phyloP scores from a whole-genome alignment of 2,329 filamentous ascomycete species.

The Fusarium papillatum region DNA sequence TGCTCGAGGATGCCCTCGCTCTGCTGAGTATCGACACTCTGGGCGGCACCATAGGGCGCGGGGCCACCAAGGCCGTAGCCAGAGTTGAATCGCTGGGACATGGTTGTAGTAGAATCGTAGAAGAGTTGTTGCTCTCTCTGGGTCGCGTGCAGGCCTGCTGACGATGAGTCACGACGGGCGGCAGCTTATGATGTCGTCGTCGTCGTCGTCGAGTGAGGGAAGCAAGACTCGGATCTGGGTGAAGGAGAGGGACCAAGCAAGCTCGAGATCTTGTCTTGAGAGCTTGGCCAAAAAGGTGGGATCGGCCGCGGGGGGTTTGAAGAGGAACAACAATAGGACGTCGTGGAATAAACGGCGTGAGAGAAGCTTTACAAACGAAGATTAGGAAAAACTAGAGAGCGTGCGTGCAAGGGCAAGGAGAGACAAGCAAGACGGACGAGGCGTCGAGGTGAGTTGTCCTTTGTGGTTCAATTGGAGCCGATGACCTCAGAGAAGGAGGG shows the following conservation, averaged over 20 bases:
- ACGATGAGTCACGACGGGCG: constrained; percentile 32
- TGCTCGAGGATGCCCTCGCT: constrained; percentile 77
- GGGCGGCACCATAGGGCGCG: constrained; percentile 73
- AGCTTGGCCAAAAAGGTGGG: constrained; percentile 13
- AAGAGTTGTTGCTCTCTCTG: constrained; percentile 16
- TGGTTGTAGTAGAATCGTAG: constrained; percentile 35
- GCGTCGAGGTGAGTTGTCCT: constrained; percentile 41
- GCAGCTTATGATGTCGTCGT: constrained; percentile 1
- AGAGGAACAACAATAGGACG: neutral
- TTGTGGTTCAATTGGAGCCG: constrained; percentile 45
- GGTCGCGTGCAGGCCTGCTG: constrained; percentile 46
- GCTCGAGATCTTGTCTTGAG: constrained; percentile 3
- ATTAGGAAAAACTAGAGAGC: constrained; percentile 24
- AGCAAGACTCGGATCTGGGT: constrained; percentile 1
- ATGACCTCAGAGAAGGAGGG: constrained; percentile 47
- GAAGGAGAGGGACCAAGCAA: constrained; percentile 20
- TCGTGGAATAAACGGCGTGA: constrained; percentile 11
- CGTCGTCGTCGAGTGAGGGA: constrained; percentile 3
- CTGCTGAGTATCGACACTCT: constrained; percentile 70
- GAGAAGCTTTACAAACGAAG: constrained; percentile 28
- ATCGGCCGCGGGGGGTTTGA: constrained; percentile 13
- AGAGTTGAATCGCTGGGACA: constrained; percentile 73
- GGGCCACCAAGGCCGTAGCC: constrained; percentile 87
- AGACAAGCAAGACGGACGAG: constrained; percentile 32
- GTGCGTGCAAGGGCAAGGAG: constrained; percentile 32